Percentiles rank a stretch among this genome's conserved stretches.
Evolutionary conservation across 2,329 filamentous ascomycete species (phyloP).

Genomic region (Diaporthe aspalathi): DNA sequence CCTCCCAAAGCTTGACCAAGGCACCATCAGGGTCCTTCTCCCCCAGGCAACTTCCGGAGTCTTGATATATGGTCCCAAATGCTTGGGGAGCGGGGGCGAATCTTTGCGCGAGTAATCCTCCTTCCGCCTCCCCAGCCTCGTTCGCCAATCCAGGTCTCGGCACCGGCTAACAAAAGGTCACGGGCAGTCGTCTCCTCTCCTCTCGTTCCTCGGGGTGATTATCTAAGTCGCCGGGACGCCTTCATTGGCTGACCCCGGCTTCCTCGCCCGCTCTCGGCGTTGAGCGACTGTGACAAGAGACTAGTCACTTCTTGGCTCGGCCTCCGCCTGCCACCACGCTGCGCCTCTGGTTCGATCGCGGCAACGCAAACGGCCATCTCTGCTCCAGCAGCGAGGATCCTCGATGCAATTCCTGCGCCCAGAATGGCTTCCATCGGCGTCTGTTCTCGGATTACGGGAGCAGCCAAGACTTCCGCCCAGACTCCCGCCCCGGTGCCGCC

Average conservation of each 20-base stretch:
- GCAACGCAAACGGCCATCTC: conserved; percentile 28
- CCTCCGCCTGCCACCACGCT: conserved; percentile 24
- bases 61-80: conserved; percentile 12
- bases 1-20: conserved; percentile 26
- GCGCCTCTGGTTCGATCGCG: conserved; percentile 25
- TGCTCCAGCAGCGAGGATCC: conserved; percentile 23
- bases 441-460: conserved; percentile 21
- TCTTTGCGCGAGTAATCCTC: conserved; percentile 17
- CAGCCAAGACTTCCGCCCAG: conserved; percentile 32
- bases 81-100: conserved; percentile 11
- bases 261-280: conserved; percentile 23
- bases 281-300: conserved; percentile 26
- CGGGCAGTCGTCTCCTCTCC: neutral
- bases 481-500: conserved; percentile 33
- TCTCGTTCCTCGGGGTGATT: neutral
- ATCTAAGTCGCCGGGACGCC: conserved; percentile 10
- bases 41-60: conserved; percentile 17
- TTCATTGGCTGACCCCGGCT: conserved; percentile 14
- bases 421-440: conserved; percentile 31
- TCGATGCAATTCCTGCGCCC: conserved; percentile 19
- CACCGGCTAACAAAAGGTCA: conserved; percentile 23
- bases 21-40: conserved; percentile 3
- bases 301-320: conserved; percentile 29
- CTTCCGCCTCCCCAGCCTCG: conserved; percentile 4
- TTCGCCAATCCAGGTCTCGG: conserved; percentile 12